Percentiles rank a stretch among this genome's conserved stretches.
Evolutionary conservation across 768 basidiomycete species (phyloP).

Genomic region (Macrolepiota dolichaula): DNA sequence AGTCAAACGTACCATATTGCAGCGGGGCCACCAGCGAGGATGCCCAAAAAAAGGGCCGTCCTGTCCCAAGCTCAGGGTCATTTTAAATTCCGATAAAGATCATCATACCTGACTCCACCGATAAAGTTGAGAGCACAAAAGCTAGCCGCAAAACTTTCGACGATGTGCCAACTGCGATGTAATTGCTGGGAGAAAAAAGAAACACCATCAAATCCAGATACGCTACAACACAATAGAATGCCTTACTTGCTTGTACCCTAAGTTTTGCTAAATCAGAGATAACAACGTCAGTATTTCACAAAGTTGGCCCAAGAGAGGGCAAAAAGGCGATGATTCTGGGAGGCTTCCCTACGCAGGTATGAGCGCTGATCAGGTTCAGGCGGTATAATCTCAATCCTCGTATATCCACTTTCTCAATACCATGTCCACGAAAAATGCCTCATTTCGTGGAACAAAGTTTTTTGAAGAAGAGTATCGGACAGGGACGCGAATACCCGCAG

Average conservation of each 20-base stretch:
- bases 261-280: conserved; percentile 47
- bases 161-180: conserved; percentile 78
- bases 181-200: conserved; percentile 55
- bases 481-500: conserved; percentile 79
- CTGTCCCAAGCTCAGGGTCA: conserved; percentile 32
- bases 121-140: conserved; percentile 92
- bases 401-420: conserved; percentile 28
- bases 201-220: not conserved
- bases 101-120: conserved; percentile 68
- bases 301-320: conserved; percentile 34
- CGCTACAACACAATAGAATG: not conserved
- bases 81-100: not conserved
- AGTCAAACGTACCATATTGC: conserved; percentile 63
- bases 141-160: conserved; percentile 86
- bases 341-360: conserved; percentile 98
- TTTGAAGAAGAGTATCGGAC: conserved; percentile 26
- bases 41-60: conserved; percentile 74
- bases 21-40: conserved; percentile 82
- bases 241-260: conserved; percentile 80
- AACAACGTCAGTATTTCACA: conserved; percentile 46
- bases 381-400: conserved; percentile 95
- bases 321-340: conserved; percentile 56
- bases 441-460: conserved; percentile 16
- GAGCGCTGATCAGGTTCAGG: conserved; percentile 96
- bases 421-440: conserved; percentile 18